Evolutionary conservation across 345 rosid genomes (phyloP), one percentile per base, ranked within the genome.

Genomic region (Citrus glauca): DNA sequence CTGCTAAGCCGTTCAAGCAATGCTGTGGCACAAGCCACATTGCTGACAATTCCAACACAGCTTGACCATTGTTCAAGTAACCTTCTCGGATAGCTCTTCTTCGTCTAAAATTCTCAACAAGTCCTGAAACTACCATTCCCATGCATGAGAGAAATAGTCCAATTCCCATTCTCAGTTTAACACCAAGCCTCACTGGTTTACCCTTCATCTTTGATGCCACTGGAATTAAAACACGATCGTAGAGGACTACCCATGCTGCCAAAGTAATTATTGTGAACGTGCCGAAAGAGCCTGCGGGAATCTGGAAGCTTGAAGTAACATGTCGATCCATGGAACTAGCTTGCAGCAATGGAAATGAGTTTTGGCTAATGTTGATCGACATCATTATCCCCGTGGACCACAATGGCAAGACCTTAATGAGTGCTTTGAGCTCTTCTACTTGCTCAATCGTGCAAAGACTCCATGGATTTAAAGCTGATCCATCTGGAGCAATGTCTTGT

Each of bases 361-460:
- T 89, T 83, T 92, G 98, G 86, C 87, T 84, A 27, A 87, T 64
- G 59, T 84, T 89, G 30, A 94, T 78, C 7, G 95, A 90, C 84
- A 90, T 81, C 82, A 90, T 78, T 55, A 91, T 89, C 77, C 97
- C 98, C 22, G 97, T 85, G 50, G 94, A 89, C 97, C 97, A 94
- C 42, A 94, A 50, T 5, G 98, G 97, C 62, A 90, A 76, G 78
- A 87, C 92, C 72, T 86, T 90, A 63, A 94, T 65, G 7, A 94
- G 79, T 59, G 93, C 91, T 83, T 94, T 94, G n/a, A 92, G 88
- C 81, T 91, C 98, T 70, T 92, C 97, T 16, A 94, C 97, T 87
- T 91, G 91, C 53, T 92, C 91, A 45, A 88, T 75, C 11, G 92
- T 91, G 87, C 94, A 90, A 78, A 94, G 91, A 56, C 84, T 83